phyloP scores from a whole-genome alignment of 176 grass and related monocot species.

The Zoysia japonica region DNA sequence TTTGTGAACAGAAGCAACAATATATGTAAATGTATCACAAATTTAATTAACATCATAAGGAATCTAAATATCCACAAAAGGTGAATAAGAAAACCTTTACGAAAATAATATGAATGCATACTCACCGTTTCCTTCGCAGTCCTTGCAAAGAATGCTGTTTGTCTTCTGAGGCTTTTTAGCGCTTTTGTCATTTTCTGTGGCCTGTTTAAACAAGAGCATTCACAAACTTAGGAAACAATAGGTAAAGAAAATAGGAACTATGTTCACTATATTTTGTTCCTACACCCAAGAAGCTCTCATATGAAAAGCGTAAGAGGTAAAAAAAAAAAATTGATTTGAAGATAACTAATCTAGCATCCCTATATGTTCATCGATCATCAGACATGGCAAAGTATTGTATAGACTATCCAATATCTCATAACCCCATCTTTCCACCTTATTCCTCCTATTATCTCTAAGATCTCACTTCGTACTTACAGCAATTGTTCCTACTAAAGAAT shows the following conservation, averaged over 20 bases:
- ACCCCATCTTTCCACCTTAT: neutral
- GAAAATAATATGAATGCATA: conserved; percentile 28
- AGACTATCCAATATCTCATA: neutral
- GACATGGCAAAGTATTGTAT: neutral
- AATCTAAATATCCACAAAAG: neutral
- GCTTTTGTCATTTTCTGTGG: conserved; percentile 49
- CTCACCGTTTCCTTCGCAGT: conserved; percentile 70
- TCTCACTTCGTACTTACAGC: neutral
- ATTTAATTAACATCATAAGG: neutral
- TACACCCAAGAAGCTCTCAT: neutral
- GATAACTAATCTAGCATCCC: neutral
- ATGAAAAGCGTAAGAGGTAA: neutral
- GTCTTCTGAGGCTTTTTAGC: conserved; percentile 47
- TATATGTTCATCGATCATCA: neutral
- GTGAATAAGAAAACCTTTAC: neutral
- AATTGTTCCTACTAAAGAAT: neutral
- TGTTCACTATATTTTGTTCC: neutral
- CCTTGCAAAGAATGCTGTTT: conserved; percentile 56
- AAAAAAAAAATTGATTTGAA: neutral
- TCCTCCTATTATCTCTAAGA: neutral
- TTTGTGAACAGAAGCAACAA: conserved; percentile 17
- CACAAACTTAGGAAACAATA: conserved; percentile 17
- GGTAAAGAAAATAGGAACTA: conserved; percentile 4
- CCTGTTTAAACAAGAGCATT: conserved; percentile 45
- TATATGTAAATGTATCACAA: neutral